phyloP scores from a whole-genome alignment of 192 early-diverging fungal species.

The Linnemannia schmuckeri region DNA sequence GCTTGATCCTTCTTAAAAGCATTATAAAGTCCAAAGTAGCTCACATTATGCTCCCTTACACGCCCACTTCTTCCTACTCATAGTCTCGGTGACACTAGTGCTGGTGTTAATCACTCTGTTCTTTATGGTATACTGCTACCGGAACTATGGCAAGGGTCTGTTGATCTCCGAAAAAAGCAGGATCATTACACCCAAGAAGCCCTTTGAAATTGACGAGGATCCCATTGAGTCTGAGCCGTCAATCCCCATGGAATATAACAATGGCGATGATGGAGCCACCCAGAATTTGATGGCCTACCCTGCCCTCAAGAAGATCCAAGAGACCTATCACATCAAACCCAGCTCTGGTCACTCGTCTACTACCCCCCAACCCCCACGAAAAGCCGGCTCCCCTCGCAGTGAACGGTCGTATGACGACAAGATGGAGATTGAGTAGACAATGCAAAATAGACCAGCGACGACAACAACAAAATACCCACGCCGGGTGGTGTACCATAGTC shows the following conservation, averaged over 20 bases:
- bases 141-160: conserved; percentile 52
- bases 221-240: conserved; percentile 26
- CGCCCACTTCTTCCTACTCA: not conserved
- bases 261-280: conserved; percentile 34
- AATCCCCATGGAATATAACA: conserved; percentile 23
- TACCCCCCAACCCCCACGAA: not conserved
- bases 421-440: conserved; percentile 49
- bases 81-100: conserved; percentile 49
- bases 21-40: not conserved
- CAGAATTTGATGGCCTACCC: conserved; percentile 49
- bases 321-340: conserved; percentile 33
- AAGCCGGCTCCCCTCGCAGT: not conserved
- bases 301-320: conserved; percentile 50
- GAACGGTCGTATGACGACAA: conserved; percentile 38
- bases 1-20: not conserved
- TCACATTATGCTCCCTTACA: not conserved
- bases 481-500: not conserved
- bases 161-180: conserved; percentile 34
- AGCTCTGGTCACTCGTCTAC: not conserved
- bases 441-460: not conserved
- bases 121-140: conserved; percentile 55
- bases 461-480: conserved; percentile 1
- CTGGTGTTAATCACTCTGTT: conserved; percentile 38
- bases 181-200: conserved; percentile 3
- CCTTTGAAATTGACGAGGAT: conserved; percentile 55